Evolutionary conservation across 768 basidiomycete genomes (phyloP).

Genomic region (Epithele typhae): DNA sequence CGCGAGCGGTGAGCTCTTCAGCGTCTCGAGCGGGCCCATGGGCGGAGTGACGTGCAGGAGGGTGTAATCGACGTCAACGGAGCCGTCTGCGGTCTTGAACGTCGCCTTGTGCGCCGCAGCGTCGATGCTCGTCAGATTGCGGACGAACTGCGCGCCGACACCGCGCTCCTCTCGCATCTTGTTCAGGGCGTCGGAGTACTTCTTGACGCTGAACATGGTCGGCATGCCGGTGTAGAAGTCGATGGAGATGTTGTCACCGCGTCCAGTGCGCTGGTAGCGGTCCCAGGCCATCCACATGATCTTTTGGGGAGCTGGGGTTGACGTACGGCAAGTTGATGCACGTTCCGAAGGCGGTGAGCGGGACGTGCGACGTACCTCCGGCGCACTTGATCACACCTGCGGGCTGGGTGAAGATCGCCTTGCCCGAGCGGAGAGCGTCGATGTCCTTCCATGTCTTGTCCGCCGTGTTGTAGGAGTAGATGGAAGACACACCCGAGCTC

Average conservation of each 20-base stretch:
- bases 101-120: conserved; percentile 68
- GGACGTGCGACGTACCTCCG: conserved; percentile 50
- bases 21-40: conserved; percentile 81
- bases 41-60: conserved; percentile 86
- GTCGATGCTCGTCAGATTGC: conserved; percentile 80
- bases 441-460: conserved; percentile 89
- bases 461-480: conserved; percentile 86
- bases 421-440: conserved; percentile 66
- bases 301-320: conserved; percentile 68
- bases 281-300: conserved; percentile 99
- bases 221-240: conserved; percentile 91
- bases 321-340: no score
- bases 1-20: conserved; percentile 73
- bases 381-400: conserved; percentile 92
- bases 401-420: conserved; percentile 94
- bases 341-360: not conserved
- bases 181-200: conserved; percentile 88
- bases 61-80: conserved; percentile 71
- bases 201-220: conserved; percentile 94
- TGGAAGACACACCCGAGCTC: conserved; percentile 79
- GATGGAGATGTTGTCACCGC: conserved; percentile 52
- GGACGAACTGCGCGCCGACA: conserved; percentile 75
- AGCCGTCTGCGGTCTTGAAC: conserved; percentile 77
- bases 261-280: conserved; percentile 57
- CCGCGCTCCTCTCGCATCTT: conserved; percentile 72